phyloP scores from a whole-genome alignment of 208 protist genomes.

The Sergeia podlipaevii region DNA sequence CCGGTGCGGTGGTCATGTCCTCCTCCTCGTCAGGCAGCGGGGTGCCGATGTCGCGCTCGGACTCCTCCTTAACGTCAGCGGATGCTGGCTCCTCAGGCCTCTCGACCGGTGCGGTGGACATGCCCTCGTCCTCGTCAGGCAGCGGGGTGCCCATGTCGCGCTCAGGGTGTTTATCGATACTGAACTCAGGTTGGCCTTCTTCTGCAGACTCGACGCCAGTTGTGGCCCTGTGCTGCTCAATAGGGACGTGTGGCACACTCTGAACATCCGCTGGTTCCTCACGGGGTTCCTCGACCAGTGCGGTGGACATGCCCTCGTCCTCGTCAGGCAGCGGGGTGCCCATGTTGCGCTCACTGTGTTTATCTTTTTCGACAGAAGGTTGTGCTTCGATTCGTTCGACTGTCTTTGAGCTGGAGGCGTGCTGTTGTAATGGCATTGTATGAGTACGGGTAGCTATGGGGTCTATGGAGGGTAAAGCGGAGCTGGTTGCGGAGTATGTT shows the following conservation, averaged over 20 bases:
- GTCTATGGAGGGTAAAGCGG: too few relatives aligned
- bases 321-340: slow-evolving; percentile 1
- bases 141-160: too few relatives aligned
- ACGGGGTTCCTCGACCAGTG: background rate
- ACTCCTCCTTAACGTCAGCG: background rate
- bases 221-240: background rate
- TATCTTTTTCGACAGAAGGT: background rate
- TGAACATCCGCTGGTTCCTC: background rate
- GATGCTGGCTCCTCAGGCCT: background rate
- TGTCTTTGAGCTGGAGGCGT: background rate
- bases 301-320: background rate
- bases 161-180: too few relatives aligned
- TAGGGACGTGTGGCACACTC: too few relatives aligned
- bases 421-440: background rate
- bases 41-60: background rate
- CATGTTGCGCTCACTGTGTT: too few relatives aligned
- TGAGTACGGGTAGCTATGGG: too few relatives aligned
- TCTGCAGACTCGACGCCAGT: background rate
- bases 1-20: background rate
- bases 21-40: slow-evolving; percentile 5
- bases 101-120: background rate
- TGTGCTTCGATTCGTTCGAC: background rate
- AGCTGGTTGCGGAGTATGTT: too few relatives aligned
- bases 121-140: too few relatives aligned
- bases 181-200: background rate